Percentiles rank a stretch among this genome's conserved stretches.
Evolutionary conservation across 2,329 filamentous ascomycete species (phyloP).

Genomic region (Cercospora brassicicola): DNA sequence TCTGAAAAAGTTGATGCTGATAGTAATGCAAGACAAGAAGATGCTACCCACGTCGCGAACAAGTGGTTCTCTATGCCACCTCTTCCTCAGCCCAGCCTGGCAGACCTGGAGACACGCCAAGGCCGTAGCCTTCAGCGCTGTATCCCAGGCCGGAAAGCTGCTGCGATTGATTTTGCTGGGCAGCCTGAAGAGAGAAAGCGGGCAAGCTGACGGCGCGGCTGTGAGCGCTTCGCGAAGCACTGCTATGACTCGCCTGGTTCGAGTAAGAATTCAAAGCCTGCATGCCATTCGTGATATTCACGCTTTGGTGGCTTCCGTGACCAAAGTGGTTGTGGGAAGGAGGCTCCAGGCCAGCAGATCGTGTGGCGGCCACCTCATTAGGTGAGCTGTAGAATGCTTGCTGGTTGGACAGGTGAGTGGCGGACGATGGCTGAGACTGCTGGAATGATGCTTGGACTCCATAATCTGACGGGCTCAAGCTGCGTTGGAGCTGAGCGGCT

Average conservation of each 20-base stretch:
- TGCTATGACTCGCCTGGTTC: slow-evolving; percentile 54
- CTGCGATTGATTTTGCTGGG: slow-evolving; percentile 41
- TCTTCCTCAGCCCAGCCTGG: slow-evolving; percentile 66
- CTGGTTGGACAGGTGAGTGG: slow-evolving; percentile 61
- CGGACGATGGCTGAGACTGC: slow-evolving; percentile 45
- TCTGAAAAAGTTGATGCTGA: neutral
- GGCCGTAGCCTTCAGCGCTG: slow-evolving; percentile 55
- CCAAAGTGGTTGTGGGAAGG: slow-evolving; percentile 46
- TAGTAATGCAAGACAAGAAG: slow-evolving; percentile 26
- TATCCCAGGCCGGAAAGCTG: slow-evolving; percentile 59
- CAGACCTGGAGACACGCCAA: slow-evolving; percentile 61
- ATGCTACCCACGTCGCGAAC: neutral
- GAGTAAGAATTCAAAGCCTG: slow-evolving; percentile 22
- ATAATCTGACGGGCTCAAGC: slow-evolving; percentile 55
- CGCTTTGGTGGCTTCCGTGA: slow-evolving; percentile 55
- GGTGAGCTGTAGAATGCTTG: slow-evolving; percentile 74
- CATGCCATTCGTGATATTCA: slow-evolving; percentile 45
- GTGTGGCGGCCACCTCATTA: slow-evolving; percentile 57
- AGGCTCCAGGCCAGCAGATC: slow-evolving; percentile 36
- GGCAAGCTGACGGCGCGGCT: slow-evolving; percentile 89
- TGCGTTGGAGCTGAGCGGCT: slow-evolving; percentile 47
- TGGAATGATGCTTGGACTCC: slow-evolving; percentile 47
- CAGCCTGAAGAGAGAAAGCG: slow-evolving; percentile 59
- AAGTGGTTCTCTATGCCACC: slow-evolving; percentile 39
- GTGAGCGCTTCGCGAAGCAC: slow-evolving; percentile 48